These are phyloP conservation scores for Aureobasidium zeae DNA, from an alignment of 2,329 filamentous ascomycete genomes.

Conservation along the genomic window DNA sequence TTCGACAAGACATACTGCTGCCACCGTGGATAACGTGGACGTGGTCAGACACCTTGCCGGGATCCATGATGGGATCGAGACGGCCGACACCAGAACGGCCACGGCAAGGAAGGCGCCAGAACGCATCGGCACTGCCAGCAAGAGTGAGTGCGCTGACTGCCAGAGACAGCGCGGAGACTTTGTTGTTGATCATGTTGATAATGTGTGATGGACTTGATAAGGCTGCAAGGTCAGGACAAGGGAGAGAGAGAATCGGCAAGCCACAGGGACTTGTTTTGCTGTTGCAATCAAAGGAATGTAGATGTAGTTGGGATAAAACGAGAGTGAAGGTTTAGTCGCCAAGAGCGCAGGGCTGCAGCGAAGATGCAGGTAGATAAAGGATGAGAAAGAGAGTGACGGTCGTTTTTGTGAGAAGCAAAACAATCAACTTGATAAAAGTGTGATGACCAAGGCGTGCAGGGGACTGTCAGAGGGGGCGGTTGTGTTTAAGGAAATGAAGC, in stretches of 20 bases:
- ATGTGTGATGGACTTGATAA: slow-evolving; percentile 5
- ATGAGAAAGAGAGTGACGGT: slow-evolving; percentile 13
- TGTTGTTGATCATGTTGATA: slow-evolving; percentile 14
- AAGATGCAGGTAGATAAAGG: slow-evolving; percentile 14
- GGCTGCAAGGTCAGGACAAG: slow-evolving; percentile 9
- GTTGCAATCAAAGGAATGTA: slow-evolving; percentile 16
- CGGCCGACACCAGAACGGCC: slow-evolving; percentile 59
- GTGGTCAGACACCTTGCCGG: slow-evolving; percentile 52
- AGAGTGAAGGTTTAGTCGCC: slow-evolving; percentile 8
- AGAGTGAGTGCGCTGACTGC: slow-evolving; percentile 23
- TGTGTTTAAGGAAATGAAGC: slow-evolving; percentile 15
- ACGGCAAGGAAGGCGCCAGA: slow-evolving; percentile 85
- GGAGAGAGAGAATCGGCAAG: slow-evolving; percentile 2
- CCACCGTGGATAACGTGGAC: slow-evolving; percentile 69
- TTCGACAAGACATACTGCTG: slow-evolving; percentile 50
- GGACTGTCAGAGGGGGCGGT: slow-evolving; percentile 4
- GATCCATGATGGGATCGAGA: slow-evolving; percentile 59
- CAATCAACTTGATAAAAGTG: slow-evolving; percentile 10
- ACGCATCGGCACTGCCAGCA: slow-evolving; percentile 43
- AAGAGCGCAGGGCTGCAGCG: slow-evolving; percentile 10
- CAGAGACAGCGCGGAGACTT: slow-evolving; percentile 16
- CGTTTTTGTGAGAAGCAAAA: slow-evolving; percentile 12
- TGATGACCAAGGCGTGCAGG: slow-evolving; percentile 12
- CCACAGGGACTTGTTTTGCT: slow-evolving; percentile 12
- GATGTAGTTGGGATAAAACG: slow-evolving; percentile 5